Base-by-base conservation (phyloP, 1,139 yeast genomes). In the Candida frijolesensis region DNA sequence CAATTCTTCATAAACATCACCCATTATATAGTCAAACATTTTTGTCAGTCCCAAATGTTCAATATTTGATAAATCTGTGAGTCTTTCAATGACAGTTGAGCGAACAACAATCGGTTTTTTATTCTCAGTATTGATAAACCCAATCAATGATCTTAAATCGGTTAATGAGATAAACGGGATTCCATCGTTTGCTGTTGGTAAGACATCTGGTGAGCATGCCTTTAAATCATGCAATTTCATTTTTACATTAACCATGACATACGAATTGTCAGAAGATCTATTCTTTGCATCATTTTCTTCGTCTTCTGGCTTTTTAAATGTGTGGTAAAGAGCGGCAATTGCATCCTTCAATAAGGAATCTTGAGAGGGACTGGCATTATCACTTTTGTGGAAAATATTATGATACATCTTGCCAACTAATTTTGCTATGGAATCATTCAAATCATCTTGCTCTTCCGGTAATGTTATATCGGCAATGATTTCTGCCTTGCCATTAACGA, bases 391-490 rank as follows among this genome's bases (percentile, higher is more conserved):
- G 9, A 64, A 57, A 19, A 74, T 55, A 45, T 70, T 75, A 34
- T 60, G 60, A 29, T 72, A 58, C 30, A 71, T 54, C 44, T 64
- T 64, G 10, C 67, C 58, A 38, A 71, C 54, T 29, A 67, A 61
- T 47, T 63, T 61, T 39, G 68, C 60, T 10, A 72, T 57, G 9
- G 64, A 56, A 15, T 60, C 59, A 16, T 55, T 58, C 14, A 62
- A 56, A 15, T 60, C 57, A 18, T 57, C 57, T 54, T 50, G 1
- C n/a, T 38, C 53, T 27, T 61, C 63, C 1, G 94, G 92, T 43
- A 87, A 71, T 74, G 84, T 82, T 22, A 87, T 80, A 66, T 87
- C 94, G 2, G 89, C 89, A 14, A 78, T 70, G 2, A 87, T 69
- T 54, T 87, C 91, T 1, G 87, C 85, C 56, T 82, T 82, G 2